Conservation (phyloP, 208 protist species). For the Leishmania tropica region DNA sequence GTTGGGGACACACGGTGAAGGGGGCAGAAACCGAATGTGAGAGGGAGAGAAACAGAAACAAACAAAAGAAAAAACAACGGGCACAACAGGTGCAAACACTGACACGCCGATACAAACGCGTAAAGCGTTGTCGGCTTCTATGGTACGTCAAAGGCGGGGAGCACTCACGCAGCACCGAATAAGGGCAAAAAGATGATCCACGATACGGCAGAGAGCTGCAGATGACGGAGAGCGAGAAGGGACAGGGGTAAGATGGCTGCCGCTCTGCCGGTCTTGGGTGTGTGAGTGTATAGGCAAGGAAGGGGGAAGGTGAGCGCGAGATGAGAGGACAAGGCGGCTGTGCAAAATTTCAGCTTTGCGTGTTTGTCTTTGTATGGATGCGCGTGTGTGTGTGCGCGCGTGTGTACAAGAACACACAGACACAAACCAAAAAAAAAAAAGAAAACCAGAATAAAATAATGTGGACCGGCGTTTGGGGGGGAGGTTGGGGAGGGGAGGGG, state of each 20-base stretch:
- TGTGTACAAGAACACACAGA: background rate
- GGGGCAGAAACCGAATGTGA: background rate
- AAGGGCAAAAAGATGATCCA: conserved; percentile 3
- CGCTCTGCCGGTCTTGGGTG: conserved; percentile 2
- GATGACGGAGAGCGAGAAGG: background rate
- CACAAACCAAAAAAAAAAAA: background rate
- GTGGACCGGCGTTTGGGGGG: background rate
- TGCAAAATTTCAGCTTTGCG: too few relatives aligned
- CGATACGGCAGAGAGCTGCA: background rate
- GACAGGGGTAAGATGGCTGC: background rate
- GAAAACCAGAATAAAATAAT: background rate
- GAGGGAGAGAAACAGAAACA: background rate
- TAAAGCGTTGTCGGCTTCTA: background rate
- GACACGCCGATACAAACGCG: background rate
- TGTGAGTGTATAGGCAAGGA: background rate
- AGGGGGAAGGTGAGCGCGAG: background rate
- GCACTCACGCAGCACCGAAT: background rate
- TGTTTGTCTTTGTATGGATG: too few relatives aligned
- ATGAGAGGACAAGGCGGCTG: background rate
- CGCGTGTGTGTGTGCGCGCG: background rate
- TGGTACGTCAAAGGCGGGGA: background rate
- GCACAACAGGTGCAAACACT: background rate
- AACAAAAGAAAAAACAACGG: background rate
- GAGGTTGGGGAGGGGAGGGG: background rate
- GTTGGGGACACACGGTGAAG: background rate